Conservation (phyloP, 768 basidiomycete species). For the Lepiota brunneoincarnata region DNA sequence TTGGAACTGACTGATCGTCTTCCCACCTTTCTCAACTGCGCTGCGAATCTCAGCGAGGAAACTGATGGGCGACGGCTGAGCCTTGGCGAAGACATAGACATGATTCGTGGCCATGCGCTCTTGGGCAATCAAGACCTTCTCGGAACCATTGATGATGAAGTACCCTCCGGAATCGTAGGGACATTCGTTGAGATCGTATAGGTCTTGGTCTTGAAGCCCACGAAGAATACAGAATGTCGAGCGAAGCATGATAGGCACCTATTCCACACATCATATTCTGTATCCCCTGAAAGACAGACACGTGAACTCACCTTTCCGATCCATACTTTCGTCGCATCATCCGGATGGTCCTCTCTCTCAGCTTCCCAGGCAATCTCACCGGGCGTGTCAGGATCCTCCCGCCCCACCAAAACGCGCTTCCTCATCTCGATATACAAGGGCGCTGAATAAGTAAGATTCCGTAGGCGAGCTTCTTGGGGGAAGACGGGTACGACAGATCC, state of each 20-base stretch:
- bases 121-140: slow-evolving; percentile 99
- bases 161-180: slow-evolving; percentile 99
- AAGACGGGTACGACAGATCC: slow-evolving; percentile 92
- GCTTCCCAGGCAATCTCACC: slow-evolving; percentile 80
- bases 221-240: slow-evolving; percentile 93
- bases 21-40: slow-evolving; percentile 96
- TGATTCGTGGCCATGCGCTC: slow-evolving; percentile 99
- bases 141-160: slow-evolving; percentile 99
- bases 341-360: slow-evolving; percentile 60
- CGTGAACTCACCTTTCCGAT: slow-evolving; percentile 77
- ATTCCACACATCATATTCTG: slow-evolving; percentile 10
- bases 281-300: background rate
- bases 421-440: slow-evolving; percentile 95
- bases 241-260: slow-evolving; percentile 98
- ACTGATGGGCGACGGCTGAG: slow-evolving; percentile 92
- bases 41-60: slow-evolving; percentile 97
- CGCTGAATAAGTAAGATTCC: slow-evolving; percentile 95
- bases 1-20: slow-evolving; percentile 96
- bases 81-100: slow-evolving; percentile 98
- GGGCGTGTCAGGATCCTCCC: slow-evolving; percentile 78
- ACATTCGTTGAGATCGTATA: slow-evolving; percentile 94
- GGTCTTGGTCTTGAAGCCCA: slow-evolving; percentile 71
- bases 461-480: slow-evolving; percentile 92
- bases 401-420: slow-evolving; percentile 77
- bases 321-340: slow-evolving; percentile 83